phyloP scores from a whole-genome alignment of 1,139 yeast species.

The Taphrina populina region DNA sequence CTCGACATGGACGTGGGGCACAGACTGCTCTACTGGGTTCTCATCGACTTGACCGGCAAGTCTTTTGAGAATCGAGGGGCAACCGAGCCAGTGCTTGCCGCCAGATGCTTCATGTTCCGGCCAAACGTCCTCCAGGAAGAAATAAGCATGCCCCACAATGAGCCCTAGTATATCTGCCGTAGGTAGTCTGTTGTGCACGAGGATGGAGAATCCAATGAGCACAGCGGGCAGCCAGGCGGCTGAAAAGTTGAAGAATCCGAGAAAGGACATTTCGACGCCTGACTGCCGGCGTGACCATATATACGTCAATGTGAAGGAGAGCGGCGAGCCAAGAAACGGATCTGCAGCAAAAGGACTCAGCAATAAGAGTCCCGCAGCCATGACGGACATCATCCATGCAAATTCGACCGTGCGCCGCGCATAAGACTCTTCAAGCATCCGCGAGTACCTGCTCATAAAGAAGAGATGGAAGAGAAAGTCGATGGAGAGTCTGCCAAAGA shows the following conservation, averaged over 20 bases:
- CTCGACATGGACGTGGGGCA: constrained; percentile 13
- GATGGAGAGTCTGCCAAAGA: constrained; percentile 49
- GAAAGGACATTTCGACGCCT: constrained; percentile 46
- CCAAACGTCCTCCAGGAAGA: constrained; percentile 50
- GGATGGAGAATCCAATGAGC: constrained; percentile 42
- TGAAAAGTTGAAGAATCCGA: constrained; percentile 48
- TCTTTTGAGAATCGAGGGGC: constrained; percentile 6
- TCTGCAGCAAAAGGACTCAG: constrained; percentile 45
- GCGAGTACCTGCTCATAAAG: constrained; percentile 48
- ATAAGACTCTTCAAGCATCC: constrained; percentile 49
- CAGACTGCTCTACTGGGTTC: neutral
- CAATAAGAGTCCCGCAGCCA: constrained; percentile 43
- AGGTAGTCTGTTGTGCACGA: constrained; percentile 41
- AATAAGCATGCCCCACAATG: constrained; percentile 50
- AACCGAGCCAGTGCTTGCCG: constrained; percentile 20
- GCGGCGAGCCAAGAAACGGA: constrained; percentile 46
- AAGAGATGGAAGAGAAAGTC: constrained; percentile 47
- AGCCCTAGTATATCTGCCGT: constrained; percentile 47
- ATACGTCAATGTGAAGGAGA: constrained; percentile 49
- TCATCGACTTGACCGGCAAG: constrained; percentile 12
- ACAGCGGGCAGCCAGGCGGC: constrained; percentile 52
- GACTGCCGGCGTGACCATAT: constrained; percentile 53
- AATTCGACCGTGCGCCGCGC: constrained; percentile 47
- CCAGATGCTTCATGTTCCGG: constrained; percentile 42
- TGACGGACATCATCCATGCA: constrained; percentile 48